Conservation (phyloP, 257 asterid species). For the Vinca minor region DNA sequence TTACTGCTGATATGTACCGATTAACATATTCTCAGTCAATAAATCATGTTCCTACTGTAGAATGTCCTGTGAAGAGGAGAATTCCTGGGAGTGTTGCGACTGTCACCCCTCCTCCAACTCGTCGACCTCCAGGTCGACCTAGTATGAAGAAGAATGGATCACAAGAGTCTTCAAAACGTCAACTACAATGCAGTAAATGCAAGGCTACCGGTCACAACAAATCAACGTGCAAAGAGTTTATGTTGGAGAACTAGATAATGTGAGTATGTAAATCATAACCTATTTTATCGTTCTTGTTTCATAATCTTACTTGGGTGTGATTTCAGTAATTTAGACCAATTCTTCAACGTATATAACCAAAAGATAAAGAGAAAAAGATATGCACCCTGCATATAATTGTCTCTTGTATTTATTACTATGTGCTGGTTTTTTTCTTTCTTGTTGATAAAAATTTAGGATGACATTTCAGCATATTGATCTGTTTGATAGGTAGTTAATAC, state of each 20-base stretch:
- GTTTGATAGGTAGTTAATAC: neutral
- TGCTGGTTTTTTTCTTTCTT: neutral
- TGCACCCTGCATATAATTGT: neutral
- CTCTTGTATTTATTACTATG: neutral
- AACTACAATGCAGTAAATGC: constrained; percentile 88
- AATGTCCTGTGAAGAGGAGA: constrained; percentile 36
- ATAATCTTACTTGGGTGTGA: neutral
- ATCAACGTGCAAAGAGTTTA: constrained; percentile 79
- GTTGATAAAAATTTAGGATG: neutral
- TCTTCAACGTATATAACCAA: neutral
- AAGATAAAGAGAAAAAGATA: neutral
- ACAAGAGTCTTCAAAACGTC: constrained; percentile 59
- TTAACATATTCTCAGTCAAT: constrained; percentile 64
- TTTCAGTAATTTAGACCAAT: neutral
- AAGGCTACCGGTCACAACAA: constrained; percentile 93
- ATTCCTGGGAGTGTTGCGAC: constrained; percentile 41
- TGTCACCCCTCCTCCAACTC: constrained; percentile 81
- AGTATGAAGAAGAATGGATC: constrained; percentile 58
- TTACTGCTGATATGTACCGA: constrained; percentile 56
- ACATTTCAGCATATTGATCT: neutral
- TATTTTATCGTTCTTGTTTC: neutral
- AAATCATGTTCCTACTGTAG: constrained; percentile 47
- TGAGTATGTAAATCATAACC: constrained; percentile 3
- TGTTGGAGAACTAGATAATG: constrained; percentile 44
- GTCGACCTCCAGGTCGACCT: constrained; percentile 94